A percentile compares a stretch with the other conserved stretches of the same genome.
These are phyloP conservation scores for Nannizziopsis arthrosporioides DNA, from an alignment of 2,329 filamentous ascomycete species.

Conservation along the genomic window DNA sequence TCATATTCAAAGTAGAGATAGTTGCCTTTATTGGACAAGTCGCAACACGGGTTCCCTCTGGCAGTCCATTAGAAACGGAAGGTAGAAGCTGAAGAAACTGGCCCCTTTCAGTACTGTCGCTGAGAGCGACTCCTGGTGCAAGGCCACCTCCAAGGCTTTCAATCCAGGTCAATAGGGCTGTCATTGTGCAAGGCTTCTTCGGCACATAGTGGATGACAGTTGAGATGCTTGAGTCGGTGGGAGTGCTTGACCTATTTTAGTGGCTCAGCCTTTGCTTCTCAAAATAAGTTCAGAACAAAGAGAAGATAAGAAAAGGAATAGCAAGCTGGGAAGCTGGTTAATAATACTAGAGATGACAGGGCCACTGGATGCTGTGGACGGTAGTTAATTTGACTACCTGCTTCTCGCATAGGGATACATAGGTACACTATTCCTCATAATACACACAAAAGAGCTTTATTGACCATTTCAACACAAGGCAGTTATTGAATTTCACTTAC, in stretches of 20 bases:
- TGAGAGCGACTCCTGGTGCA: conserved; percentile 15
- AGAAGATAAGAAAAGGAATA: too few species aligned
- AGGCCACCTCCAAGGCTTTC: conserved; percentile 12
- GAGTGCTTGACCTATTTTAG: neutral
- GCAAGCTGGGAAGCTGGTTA: too few species aligned
- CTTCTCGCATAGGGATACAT: too few species aligned
- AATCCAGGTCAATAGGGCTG: conserved; percentile 8
- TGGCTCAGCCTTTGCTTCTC: too few species aligned
- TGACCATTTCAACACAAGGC: neutral
- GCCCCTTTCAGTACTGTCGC: conserved; percentile 8
- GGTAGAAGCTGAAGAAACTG: conserved; percentile 9
- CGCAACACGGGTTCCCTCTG: conserved; percentile 2
- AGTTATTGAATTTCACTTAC: neutral
- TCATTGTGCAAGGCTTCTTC: too few species aligned
- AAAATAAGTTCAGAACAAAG: too few species aligned
- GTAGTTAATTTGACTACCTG: too few species aligned
- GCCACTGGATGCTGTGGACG: too few species aligned
- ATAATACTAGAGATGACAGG: too few species aligned
- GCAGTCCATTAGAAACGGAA: neutral
- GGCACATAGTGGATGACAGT: neutral
- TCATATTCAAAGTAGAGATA: conserved; percentile 14
- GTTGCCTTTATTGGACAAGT: conserved; percentile 16
- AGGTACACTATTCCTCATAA: too few species aligned
- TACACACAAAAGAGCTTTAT: too few species aligned
- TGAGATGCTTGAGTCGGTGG: neutral